Evolutionary conservation across 495 filamentous ascomycete genomes (phyloP).

Genomic region (Durotheca rogersii): DNA sequence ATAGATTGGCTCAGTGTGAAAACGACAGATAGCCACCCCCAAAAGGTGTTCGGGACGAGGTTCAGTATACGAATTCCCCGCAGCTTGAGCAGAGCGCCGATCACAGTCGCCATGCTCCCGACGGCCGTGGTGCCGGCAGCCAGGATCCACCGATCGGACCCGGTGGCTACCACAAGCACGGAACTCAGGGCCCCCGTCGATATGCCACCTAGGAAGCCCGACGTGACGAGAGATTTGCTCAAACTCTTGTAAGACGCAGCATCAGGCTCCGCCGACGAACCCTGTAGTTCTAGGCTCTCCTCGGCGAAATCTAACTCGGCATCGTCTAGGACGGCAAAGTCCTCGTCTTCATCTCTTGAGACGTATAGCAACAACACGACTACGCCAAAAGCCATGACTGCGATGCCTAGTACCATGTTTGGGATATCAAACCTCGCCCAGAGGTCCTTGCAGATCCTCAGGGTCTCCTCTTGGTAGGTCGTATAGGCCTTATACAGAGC

Average conservation of each 20-base stretch:
- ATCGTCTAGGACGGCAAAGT: constrained; percentile 45
- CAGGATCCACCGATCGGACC: constrained; percentile 42
- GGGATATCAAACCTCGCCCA: constrained; percentile 90
- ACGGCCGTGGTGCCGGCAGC: constrained; percentile 52
- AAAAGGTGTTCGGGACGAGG: constrained; percentile 76
- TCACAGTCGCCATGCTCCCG: constrained; percentile 63
- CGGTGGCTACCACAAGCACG: constrained; percentile 26
- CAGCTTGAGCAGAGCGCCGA: constrained; percentile 53
- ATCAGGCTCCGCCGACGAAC: constrained; percentile 31
- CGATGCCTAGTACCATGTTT: constrained; percentile 79
- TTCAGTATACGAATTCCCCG: constrained; percentile 49
- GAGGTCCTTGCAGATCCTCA: constrained; percentile 76
- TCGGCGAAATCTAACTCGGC: constrained; percentile 48
- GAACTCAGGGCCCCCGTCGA: constrained; percentile 25
- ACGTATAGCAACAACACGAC: constrained; percentile 70
- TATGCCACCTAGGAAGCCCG: constrained; percentile 37
- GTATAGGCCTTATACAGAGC: constrained; percentile 60
- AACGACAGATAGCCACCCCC: constrained; percentile 81
- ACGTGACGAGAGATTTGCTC: constrained; percentile 39
- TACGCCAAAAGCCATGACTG: constrained; percentile 66
- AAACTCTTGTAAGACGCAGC: constrained; percentile 33
- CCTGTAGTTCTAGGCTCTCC: constrained; percentile 43
- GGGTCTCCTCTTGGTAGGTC: constrained; percentile 72
- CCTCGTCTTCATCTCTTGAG: constrained; percentile 47
- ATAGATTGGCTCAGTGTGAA: constrained; percentile 80